A percentile compares a stretch with the other conserved stretches of the same genome.
Conservation (phyloP, 2,329 filamentous ascomycete genomes). For the Alternaria triticina region DNA sequence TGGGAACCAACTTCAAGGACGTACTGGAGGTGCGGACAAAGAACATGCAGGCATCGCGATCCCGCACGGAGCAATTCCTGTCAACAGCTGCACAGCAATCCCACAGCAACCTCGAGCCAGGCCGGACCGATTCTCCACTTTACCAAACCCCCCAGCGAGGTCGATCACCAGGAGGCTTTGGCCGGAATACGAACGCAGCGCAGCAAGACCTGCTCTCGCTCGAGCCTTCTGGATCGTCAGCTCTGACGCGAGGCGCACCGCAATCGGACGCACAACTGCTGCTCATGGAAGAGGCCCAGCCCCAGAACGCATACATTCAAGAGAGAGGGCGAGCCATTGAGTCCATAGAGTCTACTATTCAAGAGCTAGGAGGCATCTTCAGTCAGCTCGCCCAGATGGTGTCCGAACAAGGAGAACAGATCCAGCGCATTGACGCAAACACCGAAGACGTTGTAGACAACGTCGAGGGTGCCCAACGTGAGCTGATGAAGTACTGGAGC, state of each 20-base stretch:
- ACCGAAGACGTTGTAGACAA: slow-evolving; percentile 98
- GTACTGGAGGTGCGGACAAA: slow-evolving; percentile 95
- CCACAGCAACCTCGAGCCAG: slow-evolving; percentile 64
- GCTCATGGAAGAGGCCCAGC: slow-evolving; percentile 90
- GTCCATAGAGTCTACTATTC: slow-evolving; percentile 93
- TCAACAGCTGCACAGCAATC: slow-evolving; percentile 83
- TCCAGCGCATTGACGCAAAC: slow-evolving; percentile 95
- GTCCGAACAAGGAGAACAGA: slow-evolving; percentile 95
- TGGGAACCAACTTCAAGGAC: slow-evolving; percentile 95
- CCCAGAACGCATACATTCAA: slow-evolving; percentile 86
- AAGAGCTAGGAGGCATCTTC: slow-evolving; percentile 89
- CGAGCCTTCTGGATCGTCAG: slow-evolving; percentile 66
- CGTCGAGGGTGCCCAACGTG: slow-evolving; percentile 93
- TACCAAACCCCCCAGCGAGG: slow-evolving; percentile 79
- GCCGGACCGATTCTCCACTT: slow-evolving; percentile 81
- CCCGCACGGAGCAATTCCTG: slow-evolving; percentile 95
- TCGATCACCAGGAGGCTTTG: slow-evolving; percentile 58
- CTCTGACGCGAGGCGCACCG: slow-evolving; percentile 54
- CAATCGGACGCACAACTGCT: slow-evolving; percentile 82
- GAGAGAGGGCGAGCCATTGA: slow-evolving; percentile 95
- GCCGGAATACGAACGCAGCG: slow-evolving; percentile 52
- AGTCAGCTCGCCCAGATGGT: slow-evolving; percentile 97
- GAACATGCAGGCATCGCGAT: slow-evolving; percentile 94
- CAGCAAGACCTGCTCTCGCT: slow-evolving; percentile 77
- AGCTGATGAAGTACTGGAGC: slow-evolving; percentile 96